A percentile compares a stretch with the other conserved stretches of the same genome.
Conservation (phyloP, 208 protist species). For the Acanthamoeba lenticulata region DNA sequence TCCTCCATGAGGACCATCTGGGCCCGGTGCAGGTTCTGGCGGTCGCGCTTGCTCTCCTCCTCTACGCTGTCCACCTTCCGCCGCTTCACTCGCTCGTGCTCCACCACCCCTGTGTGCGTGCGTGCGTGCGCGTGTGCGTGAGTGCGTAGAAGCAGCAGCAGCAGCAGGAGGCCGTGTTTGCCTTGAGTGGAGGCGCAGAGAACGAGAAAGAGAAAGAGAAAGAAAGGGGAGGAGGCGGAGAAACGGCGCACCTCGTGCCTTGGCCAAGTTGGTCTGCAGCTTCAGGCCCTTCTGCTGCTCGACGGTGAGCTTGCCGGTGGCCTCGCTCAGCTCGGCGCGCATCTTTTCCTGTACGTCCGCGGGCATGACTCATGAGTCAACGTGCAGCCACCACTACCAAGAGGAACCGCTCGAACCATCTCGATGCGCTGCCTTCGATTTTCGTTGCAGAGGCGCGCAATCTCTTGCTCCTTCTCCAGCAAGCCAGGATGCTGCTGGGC, state of each 20-base stretch:
- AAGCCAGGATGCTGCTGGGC: no score
- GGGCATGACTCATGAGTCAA: not conserved
- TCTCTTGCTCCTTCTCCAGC: not conserved
- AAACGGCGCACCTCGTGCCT: not conserved
- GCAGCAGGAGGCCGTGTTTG: no score
- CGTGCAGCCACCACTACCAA: not conserved
- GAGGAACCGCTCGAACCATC: not conserved
- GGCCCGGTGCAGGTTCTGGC: not conserved
- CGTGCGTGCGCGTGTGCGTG: not conserved
- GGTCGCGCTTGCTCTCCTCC: not conserved
- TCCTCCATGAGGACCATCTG: constrained; percentile 1
- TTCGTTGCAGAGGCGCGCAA: not conserved
- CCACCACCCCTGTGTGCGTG: not conserved
- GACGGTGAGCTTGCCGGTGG: not conserved
- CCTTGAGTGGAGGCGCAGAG: no score
- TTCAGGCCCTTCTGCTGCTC: not conserved
- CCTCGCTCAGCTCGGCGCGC: not conserved
- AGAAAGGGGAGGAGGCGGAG: not conserved
- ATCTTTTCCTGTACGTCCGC: not conserved
- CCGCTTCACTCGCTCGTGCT: constrained; percentile 17
- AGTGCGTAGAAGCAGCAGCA: no score
- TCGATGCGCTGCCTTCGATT: not conserved
- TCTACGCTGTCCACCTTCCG: not conserved
- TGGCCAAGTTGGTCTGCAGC: not conserved
- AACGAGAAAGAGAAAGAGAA: not conserved